Base-by-base conservation (phyloP, 768 basidiomycete species). In the Suillus paluster region DNA sequence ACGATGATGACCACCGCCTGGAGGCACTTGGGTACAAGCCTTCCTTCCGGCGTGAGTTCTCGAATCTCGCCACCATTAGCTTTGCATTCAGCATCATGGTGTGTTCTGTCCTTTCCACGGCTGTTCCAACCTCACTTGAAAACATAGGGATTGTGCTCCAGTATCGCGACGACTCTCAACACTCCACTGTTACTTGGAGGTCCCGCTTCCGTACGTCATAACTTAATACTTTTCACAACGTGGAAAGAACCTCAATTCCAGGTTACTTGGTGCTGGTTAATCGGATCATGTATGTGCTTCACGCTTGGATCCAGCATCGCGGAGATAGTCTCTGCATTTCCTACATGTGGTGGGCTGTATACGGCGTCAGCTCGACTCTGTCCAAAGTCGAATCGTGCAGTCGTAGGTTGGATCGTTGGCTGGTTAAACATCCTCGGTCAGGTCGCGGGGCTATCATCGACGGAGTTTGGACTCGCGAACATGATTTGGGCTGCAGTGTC, bases 351-450 rank as follows among this genome's bases (percentile, higher is more conserved):
- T 59, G 89, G 89, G 66, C 71, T 91, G 83, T 91, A 91, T 67
- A 90, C 89, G n/a, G 90, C 90, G 4, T 90, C 89, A 21, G 89
- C 90, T 6, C 84, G 85, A 71, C 79, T 91, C 5, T 84, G 85
- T 9, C 90, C 90, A 0, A 81, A 77, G 63, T 81, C 74, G 49
- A 80, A 89, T 67, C 84, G 89, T 46, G 84, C 89, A 27, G 83
- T 79, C 68, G 89, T 91, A 39, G 90, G 89, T 33, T 91, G 89
- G 89, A 75, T 90, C 11, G 90, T 92, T 19, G 91, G 91, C 54
- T 92, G 91, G 91, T 81, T 94, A 48, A 94, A 94, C 70, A 86
- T 92, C 45, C 83, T 92, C 17, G 91, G 91, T 39, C 92, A 94
- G 75, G 85, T 93, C 60, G 92, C 93, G 14, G 94, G 94, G 33